Evolutionary conservation across 2,329 filamentous ascomycete genomes (phyloP).

Genomic region (Emergomyces africanus): DNA sequence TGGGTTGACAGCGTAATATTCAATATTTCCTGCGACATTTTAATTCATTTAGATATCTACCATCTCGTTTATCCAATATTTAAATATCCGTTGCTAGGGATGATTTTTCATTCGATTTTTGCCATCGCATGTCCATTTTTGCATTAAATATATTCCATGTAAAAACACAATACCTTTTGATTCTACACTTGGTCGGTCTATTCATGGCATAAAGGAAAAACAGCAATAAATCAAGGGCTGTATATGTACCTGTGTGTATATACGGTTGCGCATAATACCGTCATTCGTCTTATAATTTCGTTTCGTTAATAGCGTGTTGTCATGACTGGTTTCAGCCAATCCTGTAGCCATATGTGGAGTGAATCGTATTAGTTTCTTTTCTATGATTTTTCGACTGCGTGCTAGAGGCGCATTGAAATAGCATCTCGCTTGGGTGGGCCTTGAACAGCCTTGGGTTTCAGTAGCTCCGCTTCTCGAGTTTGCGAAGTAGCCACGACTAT

Average conservation of each 20-base stretch:
- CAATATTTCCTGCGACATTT: background rate
- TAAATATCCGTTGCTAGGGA: background rate
- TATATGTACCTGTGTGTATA: background rate
- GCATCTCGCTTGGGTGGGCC: background rate
- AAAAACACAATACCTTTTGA: background rate
- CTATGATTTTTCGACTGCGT: background rate
- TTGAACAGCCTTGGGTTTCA: background rate
- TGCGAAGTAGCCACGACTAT: conserved; percentile 18
- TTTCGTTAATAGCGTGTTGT: background rate
- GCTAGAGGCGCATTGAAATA: background rate
- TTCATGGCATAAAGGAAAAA: background rate
- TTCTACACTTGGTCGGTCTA: background rate
- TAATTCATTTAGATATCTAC: background rate
- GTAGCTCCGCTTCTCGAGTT: background rate
- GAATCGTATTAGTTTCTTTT: background rate
- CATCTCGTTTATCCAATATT: background rate
- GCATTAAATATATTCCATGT: background rate
- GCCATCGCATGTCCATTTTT: background rate
- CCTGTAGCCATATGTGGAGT: background rate
- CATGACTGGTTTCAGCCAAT: background rate
- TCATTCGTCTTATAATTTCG: background rate
- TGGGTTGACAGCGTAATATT: background rate
- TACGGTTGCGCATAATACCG: background rate
- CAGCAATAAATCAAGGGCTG: background rate
- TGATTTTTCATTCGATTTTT: background rate